A percentile compares a stretch with the other conserved stretches of the same genome.
phyloP scores from a whole-genome alignment of 495 filamentous ascomycete genomes.

The Aspergillus affinis region DNA sequence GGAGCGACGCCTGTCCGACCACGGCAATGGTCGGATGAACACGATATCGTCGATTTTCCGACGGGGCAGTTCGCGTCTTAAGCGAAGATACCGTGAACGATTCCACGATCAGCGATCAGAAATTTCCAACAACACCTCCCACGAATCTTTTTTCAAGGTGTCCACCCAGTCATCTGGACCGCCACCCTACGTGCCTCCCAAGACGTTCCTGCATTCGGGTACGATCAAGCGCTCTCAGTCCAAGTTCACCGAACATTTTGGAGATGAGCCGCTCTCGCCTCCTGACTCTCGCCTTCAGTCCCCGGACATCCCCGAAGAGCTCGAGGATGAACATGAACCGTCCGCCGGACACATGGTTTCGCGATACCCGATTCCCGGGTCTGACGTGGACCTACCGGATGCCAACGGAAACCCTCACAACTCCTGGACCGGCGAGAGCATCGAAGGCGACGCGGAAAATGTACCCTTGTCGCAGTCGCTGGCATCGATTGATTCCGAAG shows the following conservation, averaged over 20 bases:
- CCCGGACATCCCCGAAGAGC: constrained; percentile 42
- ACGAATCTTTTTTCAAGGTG: constrained; percentile 69
- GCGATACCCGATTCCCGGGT: constrained; percentile 25
- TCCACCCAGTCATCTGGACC: constrained; percentile 40
- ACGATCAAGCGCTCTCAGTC: constrained; percentile 76
- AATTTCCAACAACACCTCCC: constrained; percentile 83
- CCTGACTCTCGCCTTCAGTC: constrained; percentile 80
- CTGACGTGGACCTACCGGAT: constrained; percentile 32
- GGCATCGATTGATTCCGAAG: constrained; percentile 87
- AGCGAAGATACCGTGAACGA: constrained; percentile 56
- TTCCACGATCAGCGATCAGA: constrained; percentile 52
- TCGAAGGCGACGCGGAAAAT: constrained; percentile 36
- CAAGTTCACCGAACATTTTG: constrained; percentile 90
- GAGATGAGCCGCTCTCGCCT: constrained; percentile 78
- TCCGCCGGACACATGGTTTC: constrained; percentile 21
- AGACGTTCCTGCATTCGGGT: constrained; percentile 47
- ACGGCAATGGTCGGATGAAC: constrained; percentile 41
- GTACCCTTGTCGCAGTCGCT: constrained; percentile 67
- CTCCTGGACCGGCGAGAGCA: constrained; percentile 36
- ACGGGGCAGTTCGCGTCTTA: constrained; percentile 59
- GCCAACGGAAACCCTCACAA: constrained; percentile 28
- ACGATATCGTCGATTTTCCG: constrained; percentile 72
- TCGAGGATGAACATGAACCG: constrained; percentile 26
- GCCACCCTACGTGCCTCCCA: constrained; percentile 39
- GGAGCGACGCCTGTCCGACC: constrained; percentile 49